phyloP scores from a whole-genome alignment of 805 yeast genomes.

The Wickerhamomyces strasburgensis region DNA sequence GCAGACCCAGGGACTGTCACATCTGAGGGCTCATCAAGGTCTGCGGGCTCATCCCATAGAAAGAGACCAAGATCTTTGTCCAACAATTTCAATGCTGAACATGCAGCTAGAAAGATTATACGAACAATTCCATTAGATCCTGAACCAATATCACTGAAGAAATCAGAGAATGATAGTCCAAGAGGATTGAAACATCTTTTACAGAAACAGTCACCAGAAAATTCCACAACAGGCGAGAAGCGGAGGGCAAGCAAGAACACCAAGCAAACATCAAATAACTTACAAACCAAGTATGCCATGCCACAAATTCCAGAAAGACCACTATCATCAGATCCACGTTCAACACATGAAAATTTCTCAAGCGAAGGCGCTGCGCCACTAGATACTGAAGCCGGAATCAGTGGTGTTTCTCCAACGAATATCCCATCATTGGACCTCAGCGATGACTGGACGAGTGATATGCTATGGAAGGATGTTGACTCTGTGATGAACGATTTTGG shows the following conservation, averaged over 20 bases:
- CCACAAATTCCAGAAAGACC: slow-evolving; percentile 1
- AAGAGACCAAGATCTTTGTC: slow-evolving; percentile 46
- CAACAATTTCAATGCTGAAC: slow-evolving; percentile 56
- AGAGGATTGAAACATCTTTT: slow-evolving; percentile 17
- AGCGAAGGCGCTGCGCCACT: too few species aligned
- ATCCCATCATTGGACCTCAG: slow-evolving; percentile 29
- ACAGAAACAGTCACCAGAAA: slow-evolving; percentile 20
- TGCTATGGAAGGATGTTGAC: slow-evolving; percentile 72
- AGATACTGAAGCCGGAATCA: neutral
- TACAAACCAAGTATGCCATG: neutral
- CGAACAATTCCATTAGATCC: slow-evolving; percentile 81
- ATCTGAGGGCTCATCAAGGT: slow-evolving; percentile 29
- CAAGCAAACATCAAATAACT: too few species aligned
- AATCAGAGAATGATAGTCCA: slow-evolving; percentile 7
- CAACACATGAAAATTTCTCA: too few species aligned
- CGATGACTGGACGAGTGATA: slow-evolving; percentile 40
- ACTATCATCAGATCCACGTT: too few species aligned
- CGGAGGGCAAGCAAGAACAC: too few species aligned
- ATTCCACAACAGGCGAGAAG: slow-evolving; percentile 6
- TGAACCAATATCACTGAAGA: slow-evolving; percentile 49
- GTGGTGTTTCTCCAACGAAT: slow-evolving; percentile 19
- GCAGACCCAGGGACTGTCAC: slow-evolving; percentile 30
- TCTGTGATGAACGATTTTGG: slow-evolving; percentile 91
- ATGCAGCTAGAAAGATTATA: slow-evolving; percentile 68
- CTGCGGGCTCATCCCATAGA: slow-evolving; percentile 25